A percentile compares a stretch with the other conserved stretches of the same genome.
Conservation (phyloP, 805 yeast genomes). For the Blastobotrys parvus region DNA sequence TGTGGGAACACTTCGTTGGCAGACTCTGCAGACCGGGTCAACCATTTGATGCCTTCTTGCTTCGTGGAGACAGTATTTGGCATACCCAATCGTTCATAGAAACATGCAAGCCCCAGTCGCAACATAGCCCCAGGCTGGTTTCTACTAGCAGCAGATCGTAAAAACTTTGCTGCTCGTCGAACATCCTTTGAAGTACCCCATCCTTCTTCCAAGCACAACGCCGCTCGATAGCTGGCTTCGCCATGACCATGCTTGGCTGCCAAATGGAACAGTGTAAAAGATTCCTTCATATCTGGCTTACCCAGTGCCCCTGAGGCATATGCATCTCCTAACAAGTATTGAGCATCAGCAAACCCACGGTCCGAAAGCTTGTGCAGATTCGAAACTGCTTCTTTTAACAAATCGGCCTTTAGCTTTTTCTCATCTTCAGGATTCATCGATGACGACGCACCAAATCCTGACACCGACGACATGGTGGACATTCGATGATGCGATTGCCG, state of each 20-base stretch:
- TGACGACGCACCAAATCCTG: constrained; percentile 1
- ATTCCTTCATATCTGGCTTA: constrained; percentile 66
- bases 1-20: constrained; percentile 81
- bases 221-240: constrained; percentile 85
- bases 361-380: constrained; percentile 66
- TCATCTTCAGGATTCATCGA: constrained; percentile 19
- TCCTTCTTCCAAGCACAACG: constrained; percentile 89
- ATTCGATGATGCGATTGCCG: not conserved
- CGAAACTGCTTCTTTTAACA: constrained; percentile 67
- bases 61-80: constrained; percentile 55
- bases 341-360: constrained; percentile 82
- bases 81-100: constrained; percentile 77
- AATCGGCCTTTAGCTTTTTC: constrained; percentile 38
- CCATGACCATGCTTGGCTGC: constrained; percentile 93
- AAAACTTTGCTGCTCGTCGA: constrained; percentile 71
- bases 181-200: constrained; percentile 87
- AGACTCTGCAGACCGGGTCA: constrained; percentile 73
- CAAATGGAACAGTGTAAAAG: constrained; percentile 67
- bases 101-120: constrained; percentile 81
- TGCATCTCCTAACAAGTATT: constrained; percentile 86
- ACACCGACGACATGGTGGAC: not conserved
- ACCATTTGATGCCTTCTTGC: constrained; percentile 87
- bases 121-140: constrained; percentile 97
- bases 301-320: constrained; percentile 79
- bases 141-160: constrained; percentile 79